phyloP scores from a whole-genome alignment of 345 rosid species.

The Dimocarpus longan region DNA sequence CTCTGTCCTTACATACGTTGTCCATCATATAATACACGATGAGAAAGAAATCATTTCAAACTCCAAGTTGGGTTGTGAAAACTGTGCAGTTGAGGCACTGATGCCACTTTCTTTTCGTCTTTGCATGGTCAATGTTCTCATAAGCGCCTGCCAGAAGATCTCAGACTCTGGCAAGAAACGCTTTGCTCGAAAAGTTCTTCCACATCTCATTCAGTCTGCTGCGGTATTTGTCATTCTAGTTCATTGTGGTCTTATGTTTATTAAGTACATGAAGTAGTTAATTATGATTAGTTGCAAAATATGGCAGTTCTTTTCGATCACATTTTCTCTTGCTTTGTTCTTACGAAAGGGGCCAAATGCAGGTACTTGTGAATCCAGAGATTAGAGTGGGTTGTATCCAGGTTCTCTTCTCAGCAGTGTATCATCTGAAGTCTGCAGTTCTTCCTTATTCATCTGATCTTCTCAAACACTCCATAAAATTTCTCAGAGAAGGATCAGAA shows the following conservation, averaged over 20 bases:
- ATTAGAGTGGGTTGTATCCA: slow-evolving; percentile 79
- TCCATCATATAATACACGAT: slow-evolving; percentile 48
- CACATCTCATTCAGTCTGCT: slow-evolving; percentile 50
- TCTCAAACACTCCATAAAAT: slow-evolving; percentile 63
- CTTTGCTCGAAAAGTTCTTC: slow-evolving; percentile 59
- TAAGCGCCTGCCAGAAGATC: slow-evolving; percentile 82
- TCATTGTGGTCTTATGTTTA: background rate
- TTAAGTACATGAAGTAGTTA: background rate
- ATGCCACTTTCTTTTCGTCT: slow-evolving; percentile 53
- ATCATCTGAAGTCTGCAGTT: slow-evolving; percentile 82
- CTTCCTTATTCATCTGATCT: slow-evolving; percentile 68
- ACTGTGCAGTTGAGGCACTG: slow-evolving; percentile 29
- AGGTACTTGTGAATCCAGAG: slow-evolving; percentile 52
- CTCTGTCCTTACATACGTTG: slow-evolving; percentile 51
- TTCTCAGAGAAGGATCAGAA: slow-evolving; percentile 58
- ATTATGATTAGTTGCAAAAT: background rate
- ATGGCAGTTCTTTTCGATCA: background rate
- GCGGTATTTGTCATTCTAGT: slow-evolving; percentile 48
- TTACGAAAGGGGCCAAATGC: slow-evolving; percentile 25
- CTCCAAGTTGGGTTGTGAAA: slow-evolving; percentile 28
- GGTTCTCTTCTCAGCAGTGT: slow-evolving; percentile 81
- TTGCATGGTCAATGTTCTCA: slow-evolving; percentile 91
- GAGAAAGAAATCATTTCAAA: slow-evolving; percentile 30
- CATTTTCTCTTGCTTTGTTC: slow-evolving; percentile 10
- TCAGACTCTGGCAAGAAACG: slow-evolving; percentile 53